phyloP scores from a whole-genome alignment of 2,329 filamentous ascomycete species.

The Amauroascus niger region DNA sequence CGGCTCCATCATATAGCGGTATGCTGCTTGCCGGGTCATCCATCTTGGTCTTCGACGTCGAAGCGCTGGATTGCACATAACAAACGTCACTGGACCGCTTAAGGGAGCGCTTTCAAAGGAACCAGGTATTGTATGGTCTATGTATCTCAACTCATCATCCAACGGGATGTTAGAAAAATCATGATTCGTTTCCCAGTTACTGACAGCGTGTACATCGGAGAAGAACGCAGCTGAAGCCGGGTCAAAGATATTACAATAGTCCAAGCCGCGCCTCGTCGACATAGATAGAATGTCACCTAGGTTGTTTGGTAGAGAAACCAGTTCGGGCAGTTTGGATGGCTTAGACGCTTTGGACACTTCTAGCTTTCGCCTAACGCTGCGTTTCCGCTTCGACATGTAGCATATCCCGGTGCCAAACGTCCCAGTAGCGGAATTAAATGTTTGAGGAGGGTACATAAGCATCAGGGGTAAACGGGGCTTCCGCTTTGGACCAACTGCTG shows the following conservation, averaged over 20 bases:
- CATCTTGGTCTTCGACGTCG: conserved; percentile 9
- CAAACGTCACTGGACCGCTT: conserved; percentile 28
- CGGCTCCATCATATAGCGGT: background rate
- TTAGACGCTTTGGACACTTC: too few relatives aligned
- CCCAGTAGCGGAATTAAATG: conserved; percentile 34
- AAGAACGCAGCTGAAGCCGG: conserved; percentile 23
- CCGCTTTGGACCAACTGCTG: background rate
- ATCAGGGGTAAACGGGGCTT: conserved; percentile 17
- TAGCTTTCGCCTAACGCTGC: background rate
- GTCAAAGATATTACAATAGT: conserved; percentile 20
- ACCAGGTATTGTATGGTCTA: conserved; percentile 30
- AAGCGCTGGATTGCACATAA: conserved; percentile 19
- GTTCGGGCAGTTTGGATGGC: too few relatives aligned
- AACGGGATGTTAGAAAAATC: conserved; percentile 23
- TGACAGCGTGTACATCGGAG: conserved; percentile 26
- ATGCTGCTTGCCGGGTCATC: conserved; percentile 16
- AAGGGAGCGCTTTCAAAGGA: conserved; percentile 27
- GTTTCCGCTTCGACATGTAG: background rate
- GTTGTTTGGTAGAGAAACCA: conserved; percentile 6
- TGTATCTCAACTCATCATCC: conserved; percentile 25
- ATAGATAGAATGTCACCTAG: conserved; percentile 27
- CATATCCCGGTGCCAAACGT: conserved; percentile 37
- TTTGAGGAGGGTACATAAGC: conserved; percentile 23
- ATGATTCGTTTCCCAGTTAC: conserved; percentile 32
- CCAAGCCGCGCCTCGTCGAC: conserved; percentile 15